A percentile compares a stretch with the other conserved stretches of the same genome.
Conservation (phyloP, 1,284 basidiomycete species). For the Leccinum cinnamomeum region DNA sequence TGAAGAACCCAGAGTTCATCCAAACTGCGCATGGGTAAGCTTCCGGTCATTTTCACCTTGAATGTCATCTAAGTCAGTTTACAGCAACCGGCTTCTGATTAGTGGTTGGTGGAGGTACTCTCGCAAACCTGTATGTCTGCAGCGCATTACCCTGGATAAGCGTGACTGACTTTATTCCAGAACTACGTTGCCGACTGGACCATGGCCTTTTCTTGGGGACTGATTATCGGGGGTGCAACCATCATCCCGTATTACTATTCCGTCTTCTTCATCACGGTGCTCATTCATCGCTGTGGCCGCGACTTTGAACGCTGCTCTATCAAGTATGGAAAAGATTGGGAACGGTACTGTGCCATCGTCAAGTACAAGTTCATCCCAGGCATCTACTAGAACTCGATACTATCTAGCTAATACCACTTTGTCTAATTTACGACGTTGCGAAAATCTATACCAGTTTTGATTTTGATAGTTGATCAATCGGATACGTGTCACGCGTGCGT, state of each 20-base stretch:
- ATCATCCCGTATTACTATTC: constrained; percentile 96
- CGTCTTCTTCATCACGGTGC: constrained; percentile 88
- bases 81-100: constrained; percentile 79
- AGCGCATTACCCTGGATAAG: neutral
- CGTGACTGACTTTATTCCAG: constrained; percentile 34
- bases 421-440: constrained; percentile 5
- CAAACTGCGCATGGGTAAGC: constrained; percentile 89
- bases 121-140: constrained; percentile 73
- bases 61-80: constrained; percentile 12
- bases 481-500: constrained; percentile 14
- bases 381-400: constrained; percentile 46
- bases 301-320: constrained; percentile 91
- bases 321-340: constrained; percentile 98
- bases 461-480: neutral
- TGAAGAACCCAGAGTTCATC: constrained; percentile 89
- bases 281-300: constrained; percentile 84
- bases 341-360: constrained; percentile 82
- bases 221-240: constrained; percentile 79
- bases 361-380: constrained; percentile 89
- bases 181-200: constrained; percentile 89
- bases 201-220: constrained; percentile 90
- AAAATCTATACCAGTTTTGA: neutral
- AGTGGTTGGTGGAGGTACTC: constrained; percentile 91
- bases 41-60: neutral
- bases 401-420: constrained; percentile 7